A percentile compares a stretch with the other conserved stretches of the same genome.
These are phyloP conservation scores for Amyloporia xantha DNA, from an alignment of 768 basidiomycete genomes.

Conservation along the genomic window DNA sequence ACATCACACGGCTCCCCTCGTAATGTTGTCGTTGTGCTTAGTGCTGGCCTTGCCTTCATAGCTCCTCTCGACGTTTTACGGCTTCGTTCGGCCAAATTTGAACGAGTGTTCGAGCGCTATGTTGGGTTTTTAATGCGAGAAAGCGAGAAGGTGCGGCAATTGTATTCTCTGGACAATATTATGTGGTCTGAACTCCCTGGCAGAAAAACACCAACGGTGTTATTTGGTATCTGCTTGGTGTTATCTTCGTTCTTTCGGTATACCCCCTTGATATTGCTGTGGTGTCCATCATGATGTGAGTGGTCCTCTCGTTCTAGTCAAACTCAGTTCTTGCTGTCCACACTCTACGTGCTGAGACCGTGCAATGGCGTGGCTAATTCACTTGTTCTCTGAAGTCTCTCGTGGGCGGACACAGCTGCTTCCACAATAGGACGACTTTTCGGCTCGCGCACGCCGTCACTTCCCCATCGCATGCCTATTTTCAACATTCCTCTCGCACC, in stretches of 20 bases:
- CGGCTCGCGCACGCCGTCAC: constrained; percentile 58
- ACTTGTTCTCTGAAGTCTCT: constrained; percentile 53
- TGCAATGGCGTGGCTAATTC: not conserved
- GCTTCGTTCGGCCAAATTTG: constrained; percentile 58
- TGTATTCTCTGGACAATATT: not conserved
- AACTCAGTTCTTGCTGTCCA: too few relatives aligned
- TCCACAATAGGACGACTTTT: constrained; percentile 88
- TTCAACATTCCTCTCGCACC: constrained; percentile 62
- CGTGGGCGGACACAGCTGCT: constrained; percentile 94
- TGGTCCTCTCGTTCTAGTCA: too few relatives aligned
- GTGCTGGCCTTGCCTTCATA: constrained; percentile 60
- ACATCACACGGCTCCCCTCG: constrained; percentile 38
- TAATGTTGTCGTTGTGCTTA: constrained; percentile 55
- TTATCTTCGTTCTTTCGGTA: constrained; percentile 63
- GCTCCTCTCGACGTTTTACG: constrained; percentile 72
- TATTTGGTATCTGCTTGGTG: constrained; percentile 87
- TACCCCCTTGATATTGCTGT: constrained; percentile 86
- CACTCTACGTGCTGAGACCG: too few relatives aligned
- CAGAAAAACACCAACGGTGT: constrained; percentile 79
- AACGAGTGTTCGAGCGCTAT: constrained; percentile 57
- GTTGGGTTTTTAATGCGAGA: constrained; percentile 89
- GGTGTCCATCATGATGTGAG: constrained; percentile 85
- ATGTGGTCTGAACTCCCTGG: not conserved
- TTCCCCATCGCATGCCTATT: constrained; percentile 39
- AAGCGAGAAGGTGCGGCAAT: constrained; percentile 58